Conservation (phyloP, 2,329 filamentous ascomycete genomes). For the Lachnellula occidentalis region DNA sequence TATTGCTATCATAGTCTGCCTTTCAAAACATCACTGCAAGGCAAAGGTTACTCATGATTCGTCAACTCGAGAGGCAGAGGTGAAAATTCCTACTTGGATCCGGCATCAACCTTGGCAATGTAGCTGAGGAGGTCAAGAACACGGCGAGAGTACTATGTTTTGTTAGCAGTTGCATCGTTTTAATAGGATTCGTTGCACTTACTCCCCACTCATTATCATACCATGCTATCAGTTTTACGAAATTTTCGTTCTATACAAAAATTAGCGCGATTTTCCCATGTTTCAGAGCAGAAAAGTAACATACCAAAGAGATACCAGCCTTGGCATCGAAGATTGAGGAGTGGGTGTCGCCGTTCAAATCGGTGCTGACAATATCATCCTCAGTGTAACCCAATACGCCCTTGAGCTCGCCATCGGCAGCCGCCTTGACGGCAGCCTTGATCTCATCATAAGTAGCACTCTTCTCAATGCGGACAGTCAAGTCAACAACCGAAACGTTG, state of each 20-base stretch:
- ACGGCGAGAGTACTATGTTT: slow-evolving; percentile 74
- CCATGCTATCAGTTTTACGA: slow-evolving; percentile 93
- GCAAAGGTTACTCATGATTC: slow-evolving; percentile 16
- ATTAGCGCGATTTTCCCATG: not conserved
- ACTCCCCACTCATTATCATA: slow-evolving; percentile 98
- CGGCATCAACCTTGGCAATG: slow-evolving; percentile 69
- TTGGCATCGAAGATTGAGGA: slow-evolving; percentile 99
- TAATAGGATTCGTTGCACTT: too few relatives aligned
- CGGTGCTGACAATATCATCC: slow-evolving; percentile 91
- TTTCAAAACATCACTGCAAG: slow-evolving; percentile 29
- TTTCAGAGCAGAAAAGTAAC: not conserved
- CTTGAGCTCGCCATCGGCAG: slow-evolving; percentile 78
- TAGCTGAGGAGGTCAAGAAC: slow-evolving; percentile 76
- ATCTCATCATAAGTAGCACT: slow-evolving; percentile 81
- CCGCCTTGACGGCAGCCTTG: slow-evolving; percentile 86
- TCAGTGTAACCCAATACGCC: slow-evolving; percentile 92
- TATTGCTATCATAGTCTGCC: slow-evolving; percentile 25
- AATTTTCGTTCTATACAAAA: slow-evolving; percentile 70
- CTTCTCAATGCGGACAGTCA: slow-evolving; percentile 94
- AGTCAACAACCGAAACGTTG: slow-evolving; percentile 98
- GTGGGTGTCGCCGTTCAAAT: slow-evolving; percentile 86
- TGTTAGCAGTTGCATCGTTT: too few relatives aligned
- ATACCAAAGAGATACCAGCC: slow-evolving; percentile 86
- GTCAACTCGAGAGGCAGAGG: slow-evolving; percentile 7
- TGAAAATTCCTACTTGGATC: slow-evolving; percentile 28